Evolutionary conservation across 2,329 filamentous ascomycete genomes (phyloP).

Genomic region (Drechslera avenae): DNA sequence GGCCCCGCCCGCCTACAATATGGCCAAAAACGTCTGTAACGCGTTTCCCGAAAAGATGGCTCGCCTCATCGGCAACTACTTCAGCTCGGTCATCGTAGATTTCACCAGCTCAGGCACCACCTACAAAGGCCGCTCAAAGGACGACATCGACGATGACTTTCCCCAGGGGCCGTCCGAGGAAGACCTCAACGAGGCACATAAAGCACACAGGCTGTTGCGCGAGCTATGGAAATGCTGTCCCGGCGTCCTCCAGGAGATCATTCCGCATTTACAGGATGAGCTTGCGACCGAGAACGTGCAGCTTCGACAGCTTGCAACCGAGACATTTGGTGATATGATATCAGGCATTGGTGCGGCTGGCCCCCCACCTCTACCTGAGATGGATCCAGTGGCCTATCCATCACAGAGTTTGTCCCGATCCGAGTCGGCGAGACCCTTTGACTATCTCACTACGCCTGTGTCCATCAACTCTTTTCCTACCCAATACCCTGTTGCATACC

Average conservation of each 20-base stretch:
- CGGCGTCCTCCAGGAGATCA: slow-evolving; percentile 85
- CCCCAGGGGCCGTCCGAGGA: slow-evolving; percentile 73
- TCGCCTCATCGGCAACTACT: slow-evolving; percentile 91
- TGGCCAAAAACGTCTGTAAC: slow-evolving; percentile 94
- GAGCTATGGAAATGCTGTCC: slow-evolving; percentile 95
- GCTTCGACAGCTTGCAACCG: slow-evolving; percentile 83
- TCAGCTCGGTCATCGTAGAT: slow-evolving; percentile 94
- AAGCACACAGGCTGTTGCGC: slow-evolving; percentile 85
- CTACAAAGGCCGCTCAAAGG: slow-evolving; percentile 38
- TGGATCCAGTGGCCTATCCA: slow-evolving; percentile 88
- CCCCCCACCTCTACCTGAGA: slow-evolving; percentile 70
- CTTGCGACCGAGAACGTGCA: slow-evolving; percentile 87
- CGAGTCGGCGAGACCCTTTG: slow-evolving; percentile 48
- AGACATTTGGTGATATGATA: slow-evolving; percentile 93
- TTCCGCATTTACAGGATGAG: slow-evolving; percentile 92
- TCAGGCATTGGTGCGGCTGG: slow-evolving; percentile 92
- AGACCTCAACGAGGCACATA: slow-evolving; percentile 84
- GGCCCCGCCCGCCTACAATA: slow-evolving; percentile 89
- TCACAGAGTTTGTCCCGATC: slow-evolving; percentile 62
- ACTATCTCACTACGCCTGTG: slow-evolving; percentile 77
- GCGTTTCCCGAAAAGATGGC: slow-evolving; percentile 91
- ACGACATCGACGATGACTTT: slow-evolving; percentile 52
- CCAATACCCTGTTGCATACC: slow-evolving; percentile 76
- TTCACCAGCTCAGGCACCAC: slow-evolving; percentile 57
- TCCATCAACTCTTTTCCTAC: slow-evolving; percentile 90